A percentile compares a stretch with the other conserved stretches of the same genome.
Conservation (phyloP, 192 early-diverging fungal genomes). For the Umbelopsis sp. region DNA sequence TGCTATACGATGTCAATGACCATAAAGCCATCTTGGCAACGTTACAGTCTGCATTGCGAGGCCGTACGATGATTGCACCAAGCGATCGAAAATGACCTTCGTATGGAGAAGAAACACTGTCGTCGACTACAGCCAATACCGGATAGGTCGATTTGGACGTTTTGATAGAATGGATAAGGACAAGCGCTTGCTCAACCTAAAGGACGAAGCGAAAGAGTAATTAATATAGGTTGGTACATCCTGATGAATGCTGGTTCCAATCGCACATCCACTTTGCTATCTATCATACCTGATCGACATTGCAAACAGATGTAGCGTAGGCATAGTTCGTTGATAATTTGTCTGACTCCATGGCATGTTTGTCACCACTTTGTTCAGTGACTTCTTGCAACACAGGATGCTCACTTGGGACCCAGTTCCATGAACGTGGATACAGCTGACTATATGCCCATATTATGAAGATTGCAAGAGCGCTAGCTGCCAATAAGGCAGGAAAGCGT, state of each 20-base stretch:
- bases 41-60: not conserved
- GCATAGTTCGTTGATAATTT: not conserved
- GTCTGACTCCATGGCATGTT: not conserved
- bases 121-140: not conserved
- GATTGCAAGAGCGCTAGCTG: not conserved
- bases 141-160: not conserved
- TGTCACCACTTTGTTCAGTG: not conserved
- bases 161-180: not conserved
- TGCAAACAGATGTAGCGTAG: not conserved
- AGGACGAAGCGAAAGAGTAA: not conserved
- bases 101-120: not conserved
- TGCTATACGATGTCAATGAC: constrained; percentile 5
- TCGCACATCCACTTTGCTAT: not conserved
- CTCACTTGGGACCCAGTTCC: not conserved
- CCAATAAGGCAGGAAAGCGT: not conserved
- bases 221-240: no score
- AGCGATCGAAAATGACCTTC: not conserved
- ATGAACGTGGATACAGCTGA: not conserved
- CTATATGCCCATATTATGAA: not conserved
- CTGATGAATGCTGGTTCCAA: no score
- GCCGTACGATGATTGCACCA: not conserved
- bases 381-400: not conserved
- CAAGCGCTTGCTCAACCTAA: not conserved
- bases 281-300: not conserved
- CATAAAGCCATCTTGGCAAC: constrained; percentile 1